Percentiles rank a stretch among this genome's conserved stretches.
Evolutionary conservation across 2,329 filamentous ascomycete genomes (phyloP).

Genomic region (Fusarium sp.): DNA sequence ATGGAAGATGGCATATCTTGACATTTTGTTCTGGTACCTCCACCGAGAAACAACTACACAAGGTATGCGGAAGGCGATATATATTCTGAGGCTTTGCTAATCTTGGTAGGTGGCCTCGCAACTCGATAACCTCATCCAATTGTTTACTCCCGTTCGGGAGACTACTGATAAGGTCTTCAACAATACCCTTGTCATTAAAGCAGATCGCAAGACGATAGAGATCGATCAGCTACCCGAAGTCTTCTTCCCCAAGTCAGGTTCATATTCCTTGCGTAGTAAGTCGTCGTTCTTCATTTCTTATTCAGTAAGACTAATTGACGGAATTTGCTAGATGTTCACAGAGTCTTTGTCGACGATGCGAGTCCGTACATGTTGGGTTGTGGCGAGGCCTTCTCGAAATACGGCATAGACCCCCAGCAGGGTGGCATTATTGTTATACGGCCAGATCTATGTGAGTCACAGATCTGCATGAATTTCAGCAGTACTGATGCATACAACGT

Average conservation of each 20-base stretch:
- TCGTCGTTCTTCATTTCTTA: too few relatives aligned
- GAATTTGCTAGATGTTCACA: slow-evolving; percentile 17
- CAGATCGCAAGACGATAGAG: slow-evolving; percentile 7
- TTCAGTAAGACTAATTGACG: neutral
- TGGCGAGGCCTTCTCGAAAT: slow-evolving; percentile 17
- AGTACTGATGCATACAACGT: fast-evolving
- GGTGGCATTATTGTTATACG: slow-evolving; percentile 35
- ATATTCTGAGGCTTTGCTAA: fast-evolving
- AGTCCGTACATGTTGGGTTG: slow-evolving; percentile 30
- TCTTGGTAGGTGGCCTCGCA: neutral
- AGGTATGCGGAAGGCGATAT: neutral
- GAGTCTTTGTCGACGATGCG: slow-evolving; percentile 30
- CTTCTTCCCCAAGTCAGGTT: slow-evolving; percentile 28
- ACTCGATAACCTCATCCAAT: neutral
- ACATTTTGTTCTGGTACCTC: slow-evolving; percentile 20
- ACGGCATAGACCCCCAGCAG: slow-evolving; percentile 22
- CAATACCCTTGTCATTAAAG: slow-evolving; percentile 10
- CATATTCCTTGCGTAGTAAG: slow-evolving; percentile 13
- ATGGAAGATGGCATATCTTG: slow-evolving; percentile 42
- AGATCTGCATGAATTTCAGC: fast-evolving
- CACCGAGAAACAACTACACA: neutral
- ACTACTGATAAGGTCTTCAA: slow-evolving; percentile 14
- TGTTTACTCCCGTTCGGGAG: neutral
- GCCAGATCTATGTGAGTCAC: slow-evolving; percentile 38
- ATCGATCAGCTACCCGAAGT: slow-evolving; percentile 20